Evolutionary conservation across 1,284 basidiomycete species (phyloP).

Genomic region (Xanthoconium separans): DNA sequence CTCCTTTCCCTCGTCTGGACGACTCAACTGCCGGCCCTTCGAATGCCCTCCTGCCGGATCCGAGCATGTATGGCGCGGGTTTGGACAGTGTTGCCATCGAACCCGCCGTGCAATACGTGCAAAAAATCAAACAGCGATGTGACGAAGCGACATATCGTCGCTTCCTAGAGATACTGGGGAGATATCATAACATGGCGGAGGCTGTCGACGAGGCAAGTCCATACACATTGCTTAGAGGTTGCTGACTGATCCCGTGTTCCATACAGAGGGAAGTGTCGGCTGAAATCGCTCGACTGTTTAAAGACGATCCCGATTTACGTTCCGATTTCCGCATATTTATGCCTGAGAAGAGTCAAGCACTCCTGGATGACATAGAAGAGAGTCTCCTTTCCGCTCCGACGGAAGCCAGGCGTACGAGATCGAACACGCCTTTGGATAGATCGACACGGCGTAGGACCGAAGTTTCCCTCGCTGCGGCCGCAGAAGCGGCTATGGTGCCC

Average conservation of each 20-base stretch:
- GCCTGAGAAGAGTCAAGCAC: conserved; percentile 61
- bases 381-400: conserved; percentile 23
- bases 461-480: conserved; percentile 30
- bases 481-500: conserved; percentile 39
- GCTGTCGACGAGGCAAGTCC: conserved; percentile 71
- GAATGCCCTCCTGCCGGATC: conserved; percentile 17
- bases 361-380: conserved; percentile 46
- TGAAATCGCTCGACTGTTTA: conserved; percentile 85
- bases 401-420: conserved; percentile 27
- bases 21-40: conserved; percentile 8
- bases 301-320: conserved; percentile 85
- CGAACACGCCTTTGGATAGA: conserved; percentile 26
- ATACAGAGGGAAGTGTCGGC: conserved; percentile 73
- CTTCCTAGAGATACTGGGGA: conserved; percentile 89
- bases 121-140: conserved; percentile 96
- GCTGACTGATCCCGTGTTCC: conserved; percentile 23
- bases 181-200: conserved; percentile 52
- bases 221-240: conserved; percentile 45
- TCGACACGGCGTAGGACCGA: conserved; percentile 30
- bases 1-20: conserved; percentile 16
- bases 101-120: conserved; percentile 91
- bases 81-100: conserved; percentile 49
- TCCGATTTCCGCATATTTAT: conserved; percentile 93
- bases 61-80: conserved; percentile 25
- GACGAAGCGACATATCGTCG: conserved; percentile 92